phyloP scores from a whole-genome alignment of 495 filamentous ascomycete genomes.

The Aspergillus diversus region DNA sequence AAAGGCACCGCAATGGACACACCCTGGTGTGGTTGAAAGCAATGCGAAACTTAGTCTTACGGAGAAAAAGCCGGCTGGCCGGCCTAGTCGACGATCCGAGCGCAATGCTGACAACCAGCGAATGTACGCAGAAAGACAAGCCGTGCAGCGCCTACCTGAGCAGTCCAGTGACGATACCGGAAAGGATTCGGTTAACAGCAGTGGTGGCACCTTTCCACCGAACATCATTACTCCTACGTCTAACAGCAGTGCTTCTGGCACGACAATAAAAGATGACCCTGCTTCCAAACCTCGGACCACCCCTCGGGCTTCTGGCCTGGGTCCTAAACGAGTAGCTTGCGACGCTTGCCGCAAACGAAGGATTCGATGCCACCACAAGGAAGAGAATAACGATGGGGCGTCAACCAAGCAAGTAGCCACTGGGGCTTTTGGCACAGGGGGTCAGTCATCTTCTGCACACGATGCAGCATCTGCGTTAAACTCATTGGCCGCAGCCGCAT shows the following conservation, averaged over 20 bases:
- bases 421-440: slow-evolving; percentile 35
- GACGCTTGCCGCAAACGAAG: slow-evolving; percentile 58
- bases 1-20: slow-evolving; percentile 67
- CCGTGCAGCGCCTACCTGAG: slow-evolving; percentile 44
- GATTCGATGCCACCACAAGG: slow-evolving; percentile 58
- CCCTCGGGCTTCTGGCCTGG: slow-evolving; percentile 47
- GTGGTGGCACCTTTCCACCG: slow-evolving; percentile 23
- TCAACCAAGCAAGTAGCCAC: slow-evolving; percentile 34
- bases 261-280: slow-evolving; percentile 32
- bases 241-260: slow-evolving; percentile 20
- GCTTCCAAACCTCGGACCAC: slow-evolving; percentile 37
- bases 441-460: slow-evolving; percentile 43
- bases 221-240: slow-evolving; percentile 29
- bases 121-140: slow-evolving; percentile 51
- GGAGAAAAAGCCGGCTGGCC: slow-evolving; percentile 48
- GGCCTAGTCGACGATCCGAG: slow-evolving; percentile 51
- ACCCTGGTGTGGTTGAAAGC: slow-evolving; percentile 50
- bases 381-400: slow-evolving; percentile 43
- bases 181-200: slow-evolving; percentile 17
- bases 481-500: slow-evolving; percentile 49
- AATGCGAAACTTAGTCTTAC: slow-evolving; percentile 46
- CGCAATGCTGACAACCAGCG: slow-evolving; percentile 48
- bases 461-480: slow-evolving; percentile 52
- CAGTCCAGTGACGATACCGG: slow-evolving; percentile 25
- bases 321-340: slow-evolving; percentile 56